phyloP scores from a whole-genome alignment of 2,329 filamentous ascomycete genomes.

The Sporothrix pallida region DNA sequence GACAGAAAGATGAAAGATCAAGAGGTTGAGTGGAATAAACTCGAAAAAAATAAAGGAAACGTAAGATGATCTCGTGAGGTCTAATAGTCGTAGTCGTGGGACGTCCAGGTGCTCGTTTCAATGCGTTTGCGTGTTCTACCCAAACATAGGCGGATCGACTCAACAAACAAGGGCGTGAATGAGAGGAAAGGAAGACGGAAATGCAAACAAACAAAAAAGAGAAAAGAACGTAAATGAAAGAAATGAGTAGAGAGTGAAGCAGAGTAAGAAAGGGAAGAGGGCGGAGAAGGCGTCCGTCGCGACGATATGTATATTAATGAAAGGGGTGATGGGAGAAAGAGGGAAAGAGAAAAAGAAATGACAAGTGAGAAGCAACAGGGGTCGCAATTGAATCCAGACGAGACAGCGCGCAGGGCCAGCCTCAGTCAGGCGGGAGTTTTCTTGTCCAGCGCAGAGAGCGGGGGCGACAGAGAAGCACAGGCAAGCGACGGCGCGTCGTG shows the following conservation, averaged over 20 bases:
- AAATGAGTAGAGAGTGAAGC: conserved; percentile 19
- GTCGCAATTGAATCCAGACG: conserved; percentile 12
- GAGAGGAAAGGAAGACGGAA: not conserved
- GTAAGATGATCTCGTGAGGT: not conserved
- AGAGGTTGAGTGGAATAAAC: not conserved
- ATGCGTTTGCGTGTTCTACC: conserved; percentile 16
- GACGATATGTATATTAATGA: conserved; percentile 32
- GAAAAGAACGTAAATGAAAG: conserved; percentile 26
- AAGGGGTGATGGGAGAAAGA: conserved; percentile 10
- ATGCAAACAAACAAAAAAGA: conserved; percentile 19
- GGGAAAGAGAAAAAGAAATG: conserved; percentile 14
- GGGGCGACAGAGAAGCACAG: not conserved
- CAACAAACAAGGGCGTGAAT: not conserved
- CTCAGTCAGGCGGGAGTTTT: not conserved
- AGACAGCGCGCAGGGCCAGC: conserved; percentile 11
- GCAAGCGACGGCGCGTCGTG: conserved; percentile 35
- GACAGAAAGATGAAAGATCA: not conserved
- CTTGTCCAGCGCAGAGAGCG: conserved; percentile 12
- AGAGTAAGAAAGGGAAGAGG: conserved; percentile 20
- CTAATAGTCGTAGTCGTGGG: conserved; percentile 12
- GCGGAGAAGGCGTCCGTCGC: conserved; percentile 1
- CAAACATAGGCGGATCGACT: conserved; percentile 4
- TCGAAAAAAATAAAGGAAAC: not conserved
- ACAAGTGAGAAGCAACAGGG: conserved; percentile 9
- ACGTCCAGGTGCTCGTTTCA: conserved; percentile 26